phyloP scores from a whole-genome alignment of 208 protist genomes.

The Leishmania lainsoni region DNA sequence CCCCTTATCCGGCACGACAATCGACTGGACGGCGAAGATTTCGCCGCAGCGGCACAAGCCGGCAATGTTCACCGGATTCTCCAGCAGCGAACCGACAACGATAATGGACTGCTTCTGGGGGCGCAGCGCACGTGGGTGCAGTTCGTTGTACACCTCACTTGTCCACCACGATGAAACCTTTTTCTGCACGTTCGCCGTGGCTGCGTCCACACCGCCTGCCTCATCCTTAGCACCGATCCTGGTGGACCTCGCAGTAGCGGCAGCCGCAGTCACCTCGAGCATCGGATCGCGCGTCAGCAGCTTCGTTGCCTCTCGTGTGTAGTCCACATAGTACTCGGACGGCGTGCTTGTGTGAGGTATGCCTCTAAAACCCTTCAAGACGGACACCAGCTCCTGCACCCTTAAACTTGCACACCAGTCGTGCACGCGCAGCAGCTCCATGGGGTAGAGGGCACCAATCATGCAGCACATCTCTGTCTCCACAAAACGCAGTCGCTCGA shows the following conservation, averaged over 20 bases:
- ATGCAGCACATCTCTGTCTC: slow-evolving; percentile 72
- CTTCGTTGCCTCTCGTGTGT: slow-evolving; percentile 67
- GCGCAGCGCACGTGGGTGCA: slow-evolving; percentile 80
- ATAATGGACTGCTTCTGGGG: slow-evolving; percentile 63
- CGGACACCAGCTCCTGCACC: slow-evolving; percentile 28
- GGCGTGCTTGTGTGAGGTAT: slow-evolving; percentile 73
- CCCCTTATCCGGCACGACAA: slow-evolving; percentile 70
- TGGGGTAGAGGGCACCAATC: slow-evolving; percentile 56
- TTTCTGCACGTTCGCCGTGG: slow-evolving; percentile 72
- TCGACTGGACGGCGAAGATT: slow-evolving; percentile 83
- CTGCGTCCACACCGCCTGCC: slow-evolving; percentile 12
- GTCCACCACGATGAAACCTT: slow-evolving; percentile 90
- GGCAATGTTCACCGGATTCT: slow-evolving; percentile 91
- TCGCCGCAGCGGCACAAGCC: slow-evolving; percentile 90
- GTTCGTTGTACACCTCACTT: slow-evolving; percentile 88
- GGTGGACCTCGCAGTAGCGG: neutral
- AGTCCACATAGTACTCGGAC: slow-evolving; percentile 76
- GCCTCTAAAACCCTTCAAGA: slow-evolving; percentile 49
- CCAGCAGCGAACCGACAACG: slow-evolving; percentile 81
- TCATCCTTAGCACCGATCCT: neutral
- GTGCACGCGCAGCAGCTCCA: slow-evolving; percentile 72
- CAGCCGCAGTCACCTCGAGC: slow-evolving; percentile 4
- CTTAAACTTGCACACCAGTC: slow-evolving; percentile 23
- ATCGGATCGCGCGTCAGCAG: slow-evolving; percentile 54
- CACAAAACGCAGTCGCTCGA: slow-evolving; percentile 85